These are phyloP conservation scores for Leishmania major DNA, from an alignment of 208 protist genomes.

Conservation along the genomic window DNA sequence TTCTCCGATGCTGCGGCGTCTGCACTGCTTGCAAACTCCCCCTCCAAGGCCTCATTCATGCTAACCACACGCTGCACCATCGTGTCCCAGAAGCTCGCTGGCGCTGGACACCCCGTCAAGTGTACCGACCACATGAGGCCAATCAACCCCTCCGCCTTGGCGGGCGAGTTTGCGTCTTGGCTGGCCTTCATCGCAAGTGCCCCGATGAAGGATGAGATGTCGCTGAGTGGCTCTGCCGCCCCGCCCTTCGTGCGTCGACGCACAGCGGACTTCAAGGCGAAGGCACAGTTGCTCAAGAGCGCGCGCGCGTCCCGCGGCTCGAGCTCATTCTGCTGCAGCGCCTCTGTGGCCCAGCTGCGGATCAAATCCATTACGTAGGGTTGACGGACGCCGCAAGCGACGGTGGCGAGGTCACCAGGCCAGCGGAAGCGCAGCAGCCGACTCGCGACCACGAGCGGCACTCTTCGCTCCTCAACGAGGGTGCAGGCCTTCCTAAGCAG, in stretches of 20 bases:
- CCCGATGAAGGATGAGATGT: conserved; percentile 35
- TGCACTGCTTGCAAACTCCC: neutral
- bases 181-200: conserved; percentile 50
- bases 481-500: conserved; percentile 32
- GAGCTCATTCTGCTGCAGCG: conserved; percentile 28
- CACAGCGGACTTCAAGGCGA: conserved; percentile 23
- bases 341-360: conserved; percentile 48
- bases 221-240: neutral
- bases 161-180: conserved; percentile 33
- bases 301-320: conserved; percentile 40
- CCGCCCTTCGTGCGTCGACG: neutral
- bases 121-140: conserved; percentile 73
- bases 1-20: neutral
- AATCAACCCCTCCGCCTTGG: conserved; percentile 52
- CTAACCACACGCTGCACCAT: conserved; percentile 45
- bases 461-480: conserved; percentile 43
- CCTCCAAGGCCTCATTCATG: conserved; percentile 49
- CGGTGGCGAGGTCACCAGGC: conserved; percentile 34
- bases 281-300: conserved; percentile 44
- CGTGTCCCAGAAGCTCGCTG: conserved; percentile 60
- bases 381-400: conserved; percentile 30
- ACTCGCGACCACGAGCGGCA: conserved; percentile 47
- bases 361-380: conserved; percentile 42
- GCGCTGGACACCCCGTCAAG: conserved; percentile 43
- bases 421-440: conserved; percentile 58